Base-by-base conservation (phyloP, 2,329 filamentous ascomycete genomes). In the Raffaelea arxii region DNA sequence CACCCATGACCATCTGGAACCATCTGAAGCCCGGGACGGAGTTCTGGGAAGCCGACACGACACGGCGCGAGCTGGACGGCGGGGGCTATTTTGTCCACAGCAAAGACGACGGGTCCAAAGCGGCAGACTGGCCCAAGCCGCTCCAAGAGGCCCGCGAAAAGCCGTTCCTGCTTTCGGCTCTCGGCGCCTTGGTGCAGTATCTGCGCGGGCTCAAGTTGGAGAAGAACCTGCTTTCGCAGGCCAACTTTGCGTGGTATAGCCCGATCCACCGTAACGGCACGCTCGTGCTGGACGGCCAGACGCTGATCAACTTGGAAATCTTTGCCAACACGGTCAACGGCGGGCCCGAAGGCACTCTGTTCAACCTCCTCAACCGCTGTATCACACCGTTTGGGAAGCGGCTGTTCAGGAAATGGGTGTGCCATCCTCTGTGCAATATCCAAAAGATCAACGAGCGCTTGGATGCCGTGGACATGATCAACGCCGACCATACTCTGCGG, bases 321-420 rank as follows among this genome's bases (percentile, higher is more conserved):
- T 98, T 98, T 56, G 78, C 88, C 55, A 98, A 98, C 64, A 90
- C 84, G 1, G 88, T 85, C 54, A 91, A 96, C 59, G 91, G 90
- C 7, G 81, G 87, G 14, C 62, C 74, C 1, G 85, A 94, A 35
- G 92, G 92, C 6, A 97, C 92, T 0, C 68, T 98, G 2, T 98
- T 97, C 64, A 78, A 77, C 44, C 79, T 98, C 53, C 76, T 98
- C 44, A 97, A 98, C 62, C 81, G 88, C 44, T 98, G 92, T 60
- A 84, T 96, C 51, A 97, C 92, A 4, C 91, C 92, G 0, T 98
- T 98, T 59, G 92, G 92, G 48, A 98, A 98, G 67, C 84, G 92
- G 11, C 80, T 95, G 62, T 89, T 98, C 63, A 84, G 90, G 46
- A 89, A 95, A 62, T 98, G 92, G 92, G 84, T 98, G 3, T 97